Conservation (phyloP, 345 rosid genomes). For the Brassica nigra region DNA sequence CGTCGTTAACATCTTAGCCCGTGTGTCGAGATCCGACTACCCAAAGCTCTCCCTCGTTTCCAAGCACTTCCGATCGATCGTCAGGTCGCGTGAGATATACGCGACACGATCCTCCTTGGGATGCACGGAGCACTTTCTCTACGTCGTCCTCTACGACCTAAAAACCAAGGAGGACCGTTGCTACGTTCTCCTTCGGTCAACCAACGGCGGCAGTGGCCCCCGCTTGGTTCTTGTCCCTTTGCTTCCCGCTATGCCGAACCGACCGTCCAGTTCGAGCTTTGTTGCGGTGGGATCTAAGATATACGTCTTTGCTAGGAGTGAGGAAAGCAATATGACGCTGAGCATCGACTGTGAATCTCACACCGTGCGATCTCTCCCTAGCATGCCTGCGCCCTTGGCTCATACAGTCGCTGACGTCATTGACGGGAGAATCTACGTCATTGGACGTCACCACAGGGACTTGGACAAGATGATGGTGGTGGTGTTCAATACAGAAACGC, state of each 20-base stretch:
- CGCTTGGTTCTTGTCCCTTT: not conserved
- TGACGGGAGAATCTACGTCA: not conserved
- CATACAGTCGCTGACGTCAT: not conserved
- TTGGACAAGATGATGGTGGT: not conserved
- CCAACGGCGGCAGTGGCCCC: not conserved
- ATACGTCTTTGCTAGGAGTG: not conserved
- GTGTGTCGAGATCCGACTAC: not conserved
- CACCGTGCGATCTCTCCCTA: not conserved
- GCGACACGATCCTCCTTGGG: not conserved
- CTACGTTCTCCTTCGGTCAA: not conserved
- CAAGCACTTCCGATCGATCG: not conserved
- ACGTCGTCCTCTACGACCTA: not conserved
- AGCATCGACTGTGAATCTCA: not conserved
- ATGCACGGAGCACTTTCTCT: not conserved
- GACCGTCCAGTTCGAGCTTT: not conserved
- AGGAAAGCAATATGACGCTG: not conserved
- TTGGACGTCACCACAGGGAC: not conserved
- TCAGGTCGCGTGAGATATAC: not conserved
- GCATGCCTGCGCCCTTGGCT: not conserved
- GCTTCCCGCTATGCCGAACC: not conserved
- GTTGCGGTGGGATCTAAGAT: not conserved
- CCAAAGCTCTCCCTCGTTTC: not conserved
- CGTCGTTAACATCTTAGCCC: not conserved
- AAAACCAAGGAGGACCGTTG: not conserved
- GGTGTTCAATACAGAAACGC: not conserved